These are phyloP conservation scores for Rhododendron vialii DNA, from an alignment of 148 eudicot species.

Conservation along the genomic window DNA sequence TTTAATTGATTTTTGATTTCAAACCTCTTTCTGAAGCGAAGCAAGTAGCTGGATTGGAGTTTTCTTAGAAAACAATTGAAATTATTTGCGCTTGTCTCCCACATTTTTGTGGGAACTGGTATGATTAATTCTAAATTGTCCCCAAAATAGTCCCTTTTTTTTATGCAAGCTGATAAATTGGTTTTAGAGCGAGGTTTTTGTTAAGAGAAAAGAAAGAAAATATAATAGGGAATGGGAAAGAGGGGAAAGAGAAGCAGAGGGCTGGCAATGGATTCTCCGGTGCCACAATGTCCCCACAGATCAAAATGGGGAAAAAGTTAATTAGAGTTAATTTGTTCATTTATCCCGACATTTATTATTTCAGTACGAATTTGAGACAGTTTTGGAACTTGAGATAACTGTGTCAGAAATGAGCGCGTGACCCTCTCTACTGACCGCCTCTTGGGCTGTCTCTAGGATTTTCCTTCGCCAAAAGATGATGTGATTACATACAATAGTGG, in stretches of 20 bases:
- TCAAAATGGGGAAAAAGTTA: neutral
- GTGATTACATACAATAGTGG: neutral
- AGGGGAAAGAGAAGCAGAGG: neutral
- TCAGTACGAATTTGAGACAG: neutral
- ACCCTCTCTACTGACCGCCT: neutral
- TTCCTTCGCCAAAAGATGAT: neutral
- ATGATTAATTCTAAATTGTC: neutral
- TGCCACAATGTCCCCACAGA: neutral
- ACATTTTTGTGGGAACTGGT: neutral
- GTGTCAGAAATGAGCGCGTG: neutral
- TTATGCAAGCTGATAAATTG: neutral
- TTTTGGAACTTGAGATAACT: neutral
- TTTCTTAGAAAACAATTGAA: neutral
- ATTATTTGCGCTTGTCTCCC: neutral
- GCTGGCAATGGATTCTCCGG: neutral
- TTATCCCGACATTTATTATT: neutral
- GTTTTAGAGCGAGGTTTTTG: neutral
- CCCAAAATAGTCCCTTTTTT: neutral
- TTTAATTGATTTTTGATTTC: neutral
- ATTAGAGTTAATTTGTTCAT: neutral
- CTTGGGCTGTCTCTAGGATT: neutral
- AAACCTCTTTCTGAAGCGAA: neutral
- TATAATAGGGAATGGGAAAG: neutral
- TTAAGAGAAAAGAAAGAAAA: neutral
- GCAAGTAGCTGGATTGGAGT: neutral